Conservation (phyloP, 306 rosid genomes). For the Quercus ilex region DNA sequence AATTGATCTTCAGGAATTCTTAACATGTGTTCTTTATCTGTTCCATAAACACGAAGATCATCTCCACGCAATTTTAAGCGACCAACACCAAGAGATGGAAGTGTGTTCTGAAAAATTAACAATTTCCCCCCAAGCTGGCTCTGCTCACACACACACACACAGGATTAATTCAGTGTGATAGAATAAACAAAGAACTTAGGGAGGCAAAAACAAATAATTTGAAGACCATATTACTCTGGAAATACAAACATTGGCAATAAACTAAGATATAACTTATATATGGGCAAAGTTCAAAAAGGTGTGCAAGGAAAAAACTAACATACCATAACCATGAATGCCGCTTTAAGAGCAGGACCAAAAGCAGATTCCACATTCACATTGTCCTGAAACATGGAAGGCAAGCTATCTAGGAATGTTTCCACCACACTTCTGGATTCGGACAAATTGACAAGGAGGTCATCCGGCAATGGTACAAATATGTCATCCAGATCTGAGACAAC, state of each 20-base stretch:
- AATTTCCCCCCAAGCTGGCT: constrained; percentile 94
- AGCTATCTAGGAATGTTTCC: constrained; percentile 87
- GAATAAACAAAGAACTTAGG: constrained; percentile 6
- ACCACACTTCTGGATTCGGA: constrained; percentile 97
- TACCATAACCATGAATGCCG: constrained; percentile 94
- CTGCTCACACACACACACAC: constrained; percentile 39
- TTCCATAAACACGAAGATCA: constrained; percentile 88
- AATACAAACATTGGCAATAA: not conserved
- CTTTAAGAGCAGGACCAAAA: constrained; percentile 95
- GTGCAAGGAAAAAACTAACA: constrained; percentile 13
- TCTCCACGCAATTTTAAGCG: constrained; percentile 97
- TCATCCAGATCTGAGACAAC: constrained; percentile 98
- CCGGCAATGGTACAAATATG: constrained; percentile 95
- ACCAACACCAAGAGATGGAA: constrained; percentile 97
- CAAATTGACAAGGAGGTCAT: constrained; percentile 95
- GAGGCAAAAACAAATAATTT: not conserved
- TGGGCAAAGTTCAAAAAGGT: constrained; percentile 6
- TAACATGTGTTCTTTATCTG: constrained; percentile 83
- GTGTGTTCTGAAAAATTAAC: constrained; percentile 88
- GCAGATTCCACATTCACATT: constrained; percentile 92
- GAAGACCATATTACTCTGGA: not conserved
- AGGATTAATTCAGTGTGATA: constrained; percentile 16
- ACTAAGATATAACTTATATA: not conserved
- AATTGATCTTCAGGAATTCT: constrained; percentile 96
- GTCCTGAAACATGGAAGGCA: constrained; percentile 94